A percentile compares a stretch with the other conserved stretches of the same genome.
Evolutionary conservation across 768 basidiomycete genomes (phyloP).

Genomic region (Mycena kentingensis): DNA sequence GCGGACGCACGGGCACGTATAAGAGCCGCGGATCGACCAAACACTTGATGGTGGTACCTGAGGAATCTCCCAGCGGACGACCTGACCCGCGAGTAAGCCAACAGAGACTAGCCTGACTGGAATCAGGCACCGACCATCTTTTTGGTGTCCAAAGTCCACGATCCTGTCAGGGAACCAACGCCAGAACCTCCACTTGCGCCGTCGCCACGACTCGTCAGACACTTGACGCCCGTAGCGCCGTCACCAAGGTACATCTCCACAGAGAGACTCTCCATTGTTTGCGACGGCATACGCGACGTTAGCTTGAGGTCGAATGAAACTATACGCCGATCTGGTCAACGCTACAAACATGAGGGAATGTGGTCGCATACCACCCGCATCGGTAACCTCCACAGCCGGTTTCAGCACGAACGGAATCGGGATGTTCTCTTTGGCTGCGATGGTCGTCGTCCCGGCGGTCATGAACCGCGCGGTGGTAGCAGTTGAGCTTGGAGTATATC

Average conservation of each 20-base stretch:
- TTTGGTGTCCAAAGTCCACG: slow-evolving; percentile 80
- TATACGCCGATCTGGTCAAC: slow-evolving; percentile 24
- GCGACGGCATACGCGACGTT: slow-evolving; percentile 62
- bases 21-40: slow-evolving; percentile 79
- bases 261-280: slow-evolving; percentile 69
- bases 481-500: slow-evolving; percentile 52
- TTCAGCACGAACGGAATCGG: slow-evolving; percentile 56
- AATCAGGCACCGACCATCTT: slow-evolving; percentile 55
- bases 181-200: slow-evolving; percentile 39
- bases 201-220: slow-evolving; percentile 61
- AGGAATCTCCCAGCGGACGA: slow-evolving; percentile 78
- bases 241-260: slow-evolving; percentile 78
- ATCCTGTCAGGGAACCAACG: slow-evolving; percentile 47
- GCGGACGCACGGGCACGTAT: slow-evolving; percentile 57
- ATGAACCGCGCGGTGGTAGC: slow-evolving; percentile 30
- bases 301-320: slow-evolving; percentile 64
- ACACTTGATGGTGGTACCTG: slow-evolving; percentile 64
- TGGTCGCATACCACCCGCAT: slow-evolving; percentile 44
- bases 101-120: slow-evolving; percentile 9
- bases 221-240: slow-evolving; percentile 71
- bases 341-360: neutral
- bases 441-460: slow-evolving; percentile 23
- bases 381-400: slow-evolving; percentile 46
- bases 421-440: slow-evolving; percentile 43
- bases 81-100: slow-evolving; percentile 39